phyloP scores from a whole-genome alignment of 2,329 filamentous ascomycete genomes.

The Aquanectria penicillioides region DNA sequence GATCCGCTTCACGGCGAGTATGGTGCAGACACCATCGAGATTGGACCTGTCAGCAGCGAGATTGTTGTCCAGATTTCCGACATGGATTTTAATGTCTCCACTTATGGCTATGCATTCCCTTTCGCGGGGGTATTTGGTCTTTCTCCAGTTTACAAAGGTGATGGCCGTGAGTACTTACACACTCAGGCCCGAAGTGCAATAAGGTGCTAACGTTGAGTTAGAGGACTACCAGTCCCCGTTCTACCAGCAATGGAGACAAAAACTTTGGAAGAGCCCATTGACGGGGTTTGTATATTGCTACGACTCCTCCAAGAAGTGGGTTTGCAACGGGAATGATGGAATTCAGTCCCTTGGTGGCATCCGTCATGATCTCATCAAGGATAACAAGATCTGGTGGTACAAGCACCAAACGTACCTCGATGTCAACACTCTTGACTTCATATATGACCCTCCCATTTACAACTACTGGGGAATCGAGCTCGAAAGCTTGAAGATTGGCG shows the following conservation, averaged over 20 bases:
- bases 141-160: conserved; percentile 9
- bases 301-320: conserved; percentile 10
- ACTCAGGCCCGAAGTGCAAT: background rate
- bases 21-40: conserved; percentile 8
- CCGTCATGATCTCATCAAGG: conserved; percentile 13
- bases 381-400: conserved; percentile 23
- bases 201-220: background rate
- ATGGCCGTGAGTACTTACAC: conserved; percentile 3
- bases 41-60: conserved; percentile 15
- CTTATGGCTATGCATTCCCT: conserved; percentile 14
- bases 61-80: conserved; percentile 13
- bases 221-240: conserved; percentile 20
- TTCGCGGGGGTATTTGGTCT: conserved; percentile 18
- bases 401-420: conserved; percentile 14
- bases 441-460: conserved; percentile 21
- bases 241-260: conserved; percentile 17
- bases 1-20: conserved; percentile 16
- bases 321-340: conserved; percentile 16
- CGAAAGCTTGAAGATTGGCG: conserved; percentile 6
- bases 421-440: conserved; percentile 16
- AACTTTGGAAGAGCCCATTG: conserved; percentile 16
- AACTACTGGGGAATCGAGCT: conserved; percentile 23
- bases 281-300: conserved; percentile 19
- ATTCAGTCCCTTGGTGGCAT: conserved; percentile 19
- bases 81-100: conserved; percentile 17